Conservation (phyloP, 257 asterid genomes). For the Coffea eugenioides region DNA sequence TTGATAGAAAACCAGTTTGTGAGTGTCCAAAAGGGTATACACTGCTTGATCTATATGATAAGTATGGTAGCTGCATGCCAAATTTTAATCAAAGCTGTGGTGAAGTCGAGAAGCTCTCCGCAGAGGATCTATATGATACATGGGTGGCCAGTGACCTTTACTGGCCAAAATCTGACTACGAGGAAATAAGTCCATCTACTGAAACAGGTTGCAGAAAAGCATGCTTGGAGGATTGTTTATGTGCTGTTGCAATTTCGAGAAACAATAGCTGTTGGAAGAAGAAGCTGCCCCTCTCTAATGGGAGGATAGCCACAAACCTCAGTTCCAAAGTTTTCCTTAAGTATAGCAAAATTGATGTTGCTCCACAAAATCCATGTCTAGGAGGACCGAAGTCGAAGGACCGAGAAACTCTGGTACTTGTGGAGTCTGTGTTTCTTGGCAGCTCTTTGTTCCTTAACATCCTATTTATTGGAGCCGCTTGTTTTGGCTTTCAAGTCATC, state of each 20-base stretch:
- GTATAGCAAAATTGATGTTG: conserved; percentile 8
- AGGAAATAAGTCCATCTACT: not conserved
- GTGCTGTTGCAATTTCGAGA: conserved; percentile 35
- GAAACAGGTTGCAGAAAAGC: conserved; percentile 28
- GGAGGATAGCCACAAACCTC: conserved; percentile 14
- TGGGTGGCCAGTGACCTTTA: conserved; percentile 11
- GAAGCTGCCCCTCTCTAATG: conserved; percentile 38
- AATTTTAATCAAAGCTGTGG: conserved; percentile 37
- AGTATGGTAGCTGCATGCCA: conserved; percentile 40
- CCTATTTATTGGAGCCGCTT: conserved; percentile 26
- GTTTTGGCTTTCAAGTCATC: conserved; percentile 22
- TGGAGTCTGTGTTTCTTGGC: conserved; percentile 43
- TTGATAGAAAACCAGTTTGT: conserved; percentile 40
- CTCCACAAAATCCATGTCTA: not conserved
- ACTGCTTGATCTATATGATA: conserved; percentile 34
- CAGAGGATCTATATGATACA: conserved; percentile 14
- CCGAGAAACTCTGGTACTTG: conserved; percentile 22
- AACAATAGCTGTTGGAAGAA: conserved; percentile 37
- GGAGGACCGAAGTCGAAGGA: not conserved
- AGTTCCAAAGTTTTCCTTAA: conserved; percentile 26
- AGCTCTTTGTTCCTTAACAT: conserved; percentile 49
- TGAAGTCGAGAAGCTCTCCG: conserved; percentile 19
- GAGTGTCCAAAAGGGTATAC: conserved; percentile 46
- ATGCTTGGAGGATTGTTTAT: conserved; percentile 49
- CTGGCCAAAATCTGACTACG: conserved; percentile 27